Conservation (phyloP, 352 stramenopile genomes). For the Pythium aphanidermatum region DNA sequence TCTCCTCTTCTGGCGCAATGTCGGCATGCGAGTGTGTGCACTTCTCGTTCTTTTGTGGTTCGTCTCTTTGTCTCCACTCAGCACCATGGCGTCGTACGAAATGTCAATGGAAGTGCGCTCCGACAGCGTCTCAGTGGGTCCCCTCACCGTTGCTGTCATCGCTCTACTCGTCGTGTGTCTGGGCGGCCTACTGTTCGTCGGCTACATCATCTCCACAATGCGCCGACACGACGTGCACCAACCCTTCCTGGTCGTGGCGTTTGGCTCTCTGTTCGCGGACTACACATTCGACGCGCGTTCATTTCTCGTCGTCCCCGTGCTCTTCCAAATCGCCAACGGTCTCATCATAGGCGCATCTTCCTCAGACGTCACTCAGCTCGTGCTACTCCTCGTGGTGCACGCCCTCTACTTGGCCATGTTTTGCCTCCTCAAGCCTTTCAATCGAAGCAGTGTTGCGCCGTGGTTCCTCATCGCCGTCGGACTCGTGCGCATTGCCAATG, state of each 20-base stretch:
- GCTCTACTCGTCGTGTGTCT: slow-evolving; percentile 7
- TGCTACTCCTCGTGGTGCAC: slow-evolving; percentile 16
- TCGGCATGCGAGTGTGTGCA: slow-evolving; percentile 18
- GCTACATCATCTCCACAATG: slow-evolving; percentile 1
- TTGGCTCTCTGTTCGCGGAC: slow-evolving; percentile 24
- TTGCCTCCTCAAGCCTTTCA: slow-evolving; percentile 15
- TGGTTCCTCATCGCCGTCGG: slow-evolving; percentile 15
- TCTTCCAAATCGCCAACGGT: slow-evolving; percentile 23
- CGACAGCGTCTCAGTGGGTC: neutral
- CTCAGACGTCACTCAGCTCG: slow-evolving; percentile 4
- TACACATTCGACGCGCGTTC: slow-evolving; percentile 17
- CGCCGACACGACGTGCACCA: neutral
- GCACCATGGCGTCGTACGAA: slow-evolving; percentile 16
- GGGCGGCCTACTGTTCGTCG: slow-evolving; percentile 8
- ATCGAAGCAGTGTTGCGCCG: slow-evolving; percentile 1
- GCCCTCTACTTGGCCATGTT: slow-evolving; percentile 15
- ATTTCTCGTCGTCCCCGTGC: slow-evolving; percentile 17
- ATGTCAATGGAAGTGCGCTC: slow-evolving; percentile 17
- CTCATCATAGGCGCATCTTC: slow-evolving; percentile 12
- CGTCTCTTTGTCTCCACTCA: slow-evolving; percentile 22
- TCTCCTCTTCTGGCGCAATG: slow-evolving; percentile 5
- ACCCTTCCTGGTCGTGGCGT: slow-evolving; percentile 14
- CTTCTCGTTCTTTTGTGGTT: slow-evolving; percentile 20
- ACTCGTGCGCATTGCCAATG: slow-evolving; percentile 18
- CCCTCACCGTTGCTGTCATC: slow-evolving; percentile 4